Evolutionary conservation across 2,329 filamentous ascomycete species (phyloP), one percentile per base, ranked within the genome.

Genomic region (Colletotrichum lini): DNA sequence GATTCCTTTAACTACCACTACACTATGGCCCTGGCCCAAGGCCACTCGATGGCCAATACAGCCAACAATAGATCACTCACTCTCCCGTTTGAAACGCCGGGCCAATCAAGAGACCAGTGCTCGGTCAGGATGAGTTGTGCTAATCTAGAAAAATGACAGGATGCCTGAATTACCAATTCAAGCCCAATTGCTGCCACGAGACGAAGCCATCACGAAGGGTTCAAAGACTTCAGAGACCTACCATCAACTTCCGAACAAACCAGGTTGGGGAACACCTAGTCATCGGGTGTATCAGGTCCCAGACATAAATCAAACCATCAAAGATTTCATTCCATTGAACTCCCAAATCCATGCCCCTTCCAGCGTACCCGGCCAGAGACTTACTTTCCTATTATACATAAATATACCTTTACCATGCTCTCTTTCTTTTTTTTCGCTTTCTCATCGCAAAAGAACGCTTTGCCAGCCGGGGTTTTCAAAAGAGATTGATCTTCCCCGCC

Each of bases 331-430:
- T 63, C 68, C 65, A 23, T 53, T 52, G 47, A 71, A 71, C 68
- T 71, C 68, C 68, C 53, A 64, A 64, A 47, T 26, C 58, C 30
- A 64, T 71, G 58, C 47, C 49, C 47, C 26, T 6, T 64, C 30
- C 30, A 35, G 30, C 30, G 8, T 35, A 35, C 30, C 30, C 30
- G 45, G 58, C 68, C 65, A 58, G 21, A 62, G 40, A 52, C 47
- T 35, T 58, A 52, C 47, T 35, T 58, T 44, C 40, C n/a, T 68
- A 68, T 71, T 64, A 63, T 71, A 67, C 66, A 71, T 35, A 52
- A 42, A 45, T 49, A 21, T 26, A 58, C 58, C 42, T 23, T 45
- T 38, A 16, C 44, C 68, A 26, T n/a, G 40, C 52, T 30, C 58
- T 18, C 16, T 40, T 58, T 49, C 21, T 62, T 62, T 70, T 63